Percentiles rank a stretch among this genome's conserved stretches.
Evolutionary conservation across 2,329 filamentous ascomycete species (phyloP).

Genomic region (Colletotrichum plurivorum): DNA sequence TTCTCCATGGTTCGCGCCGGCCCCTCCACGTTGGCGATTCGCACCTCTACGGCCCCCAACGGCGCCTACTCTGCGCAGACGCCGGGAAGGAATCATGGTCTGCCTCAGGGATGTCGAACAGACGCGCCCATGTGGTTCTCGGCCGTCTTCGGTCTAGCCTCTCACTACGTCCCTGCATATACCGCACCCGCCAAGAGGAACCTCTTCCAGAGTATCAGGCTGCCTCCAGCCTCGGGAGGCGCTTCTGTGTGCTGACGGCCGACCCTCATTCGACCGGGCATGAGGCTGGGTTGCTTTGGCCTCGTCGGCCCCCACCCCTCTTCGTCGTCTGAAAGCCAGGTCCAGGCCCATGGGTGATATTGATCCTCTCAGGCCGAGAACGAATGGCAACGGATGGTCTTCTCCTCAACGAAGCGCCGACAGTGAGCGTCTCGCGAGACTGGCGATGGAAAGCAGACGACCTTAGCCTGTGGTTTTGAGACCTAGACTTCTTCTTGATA

Average conservation of each 20-base stretch:
- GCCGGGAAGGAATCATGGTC: conserved; percentile 1
- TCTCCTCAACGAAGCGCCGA: conserved; percentile 20
- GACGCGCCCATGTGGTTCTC: conserved; percentile 11
- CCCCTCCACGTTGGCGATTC: conserved; percentile 25
- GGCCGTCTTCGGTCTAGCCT: conserved; percentile 14
- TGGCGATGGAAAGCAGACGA: background rate
- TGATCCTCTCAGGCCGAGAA: background rate
- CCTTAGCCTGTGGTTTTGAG: background rate
- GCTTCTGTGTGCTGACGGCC: conserved; percentile 12
- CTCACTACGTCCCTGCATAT: conserved; percentile 14
- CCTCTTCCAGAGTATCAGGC: conserved; percentile 16
- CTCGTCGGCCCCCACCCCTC: conserved; percentile 19
- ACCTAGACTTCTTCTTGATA: background rate
- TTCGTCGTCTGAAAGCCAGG: background rate
- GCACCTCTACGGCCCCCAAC: conserved; percentile 27
- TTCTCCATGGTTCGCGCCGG: conserved; percentile 16
- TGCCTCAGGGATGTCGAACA: background rate
- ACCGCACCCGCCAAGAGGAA: conserved; percentile 12
- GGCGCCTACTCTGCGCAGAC: conserved; percentile 31
- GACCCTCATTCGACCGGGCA: conserved; percentile 21
- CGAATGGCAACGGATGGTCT: background rate
- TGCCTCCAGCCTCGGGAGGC: conserved; percentile 14
- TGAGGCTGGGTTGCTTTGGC: background rate
- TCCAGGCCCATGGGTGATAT: background rate
- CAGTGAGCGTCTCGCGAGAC: conserved; percentile 27